Base-by-base conservation (phyloP, 2,329 filamentous ascomycete genomes). In the Fusarium subglutinans region DNA sequence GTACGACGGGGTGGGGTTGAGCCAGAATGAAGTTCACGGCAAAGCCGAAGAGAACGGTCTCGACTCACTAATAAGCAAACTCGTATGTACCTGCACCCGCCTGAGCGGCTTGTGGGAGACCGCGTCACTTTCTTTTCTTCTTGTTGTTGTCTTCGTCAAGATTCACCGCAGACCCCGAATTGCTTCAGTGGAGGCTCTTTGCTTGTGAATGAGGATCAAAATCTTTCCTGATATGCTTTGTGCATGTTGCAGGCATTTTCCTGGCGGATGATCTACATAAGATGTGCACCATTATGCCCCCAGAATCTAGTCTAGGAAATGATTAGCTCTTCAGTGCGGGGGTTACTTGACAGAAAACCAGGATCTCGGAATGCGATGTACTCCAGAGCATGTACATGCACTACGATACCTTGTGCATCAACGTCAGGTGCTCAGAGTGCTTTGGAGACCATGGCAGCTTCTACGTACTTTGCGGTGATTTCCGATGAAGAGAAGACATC, bases 31-130 rank as follows among this genome's bases (percentile, higher is more conserved):
- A 69, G 61, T 60, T 70, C 67, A 77, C 77, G 77, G 77, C 70
- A 76, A 63, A 56, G 62, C 77, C 77, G 77, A 79, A 72, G 67
- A 78, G 77, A 78, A 77, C 74, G 74, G 77, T 78, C 77, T 78
- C 77, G 77, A 77, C 70, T 76, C 66, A 43, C 43, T 40, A 69
- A 63, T 33, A 70, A 66, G 41, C 38, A 62, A 54, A 40, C 61
- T 63, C 54, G 55, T 63, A 66, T 48, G 65, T 69, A 28, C 51
- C 56, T 63, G 44, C 64, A 66, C 55, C 63, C 72, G 72, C 69
- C 66, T 69, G 38, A 47, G 66, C 61, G 73, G 68, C 61, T 66
- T 63, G 41, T 54, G 41, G 33, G 35, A 60, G 50, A 61, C 33
- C 44, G 66, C 60, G 37, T 56, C 35, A 51, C 22, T 51, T 51